Evolutionary conservation across 2,329 filamentous ascomycete genomes (phyloP).

Genomic region (Neonectria coccinea): DNA sequence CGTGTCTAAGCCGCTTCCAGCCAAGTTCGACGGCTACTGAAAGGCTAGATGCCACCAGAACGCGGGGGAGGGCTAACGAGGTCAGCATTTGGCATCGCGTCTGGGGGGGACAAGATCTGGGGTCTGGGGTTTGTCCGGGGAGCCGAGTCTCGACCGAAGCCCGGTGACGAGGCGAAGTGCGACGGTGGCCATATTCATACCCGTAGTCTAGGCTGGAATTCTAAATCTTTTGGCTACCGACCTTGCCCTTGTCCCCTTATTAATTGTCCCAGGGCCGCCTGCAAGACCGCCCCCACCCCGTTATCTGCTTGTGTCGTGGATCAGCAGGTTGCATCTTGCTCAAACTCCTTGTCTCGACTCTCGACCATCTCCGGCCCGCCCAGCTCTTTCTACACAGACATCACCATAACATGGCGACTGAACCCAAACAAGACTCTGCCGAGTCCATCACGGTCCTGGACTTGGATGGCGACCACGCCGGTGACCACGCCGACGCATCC

Average conservation of each 20-base stretch:
- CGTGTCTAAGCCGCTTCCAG: background rate
- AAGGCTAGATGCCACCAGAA: background rate
- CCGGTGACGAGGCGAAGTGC: background rate
- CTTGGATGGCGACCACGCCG: background rate
- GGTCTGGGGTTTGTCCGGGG: background rate
- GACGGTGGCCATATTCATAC: background rate
- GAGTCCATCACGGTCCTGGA: background rate
- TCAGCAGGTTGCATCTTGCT: background rate
- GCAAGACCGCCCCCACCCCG: background rate
- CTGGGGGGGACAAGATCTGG: constrained; percentile 3
- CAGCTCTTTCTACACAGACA: background rate
- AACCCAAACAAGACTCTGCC: background rate
- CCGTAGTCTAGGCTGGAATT: background rate
- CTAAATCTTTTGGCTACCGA: background rate
- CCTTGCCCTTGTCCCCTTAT: no score
- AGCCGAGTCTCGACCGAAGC: background rate
- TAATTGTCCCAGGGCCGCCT: background rate
- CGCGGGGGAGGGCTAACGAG: background rate
- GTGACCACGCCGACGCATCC: background rate
- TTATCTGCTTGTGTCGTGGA: background rate
- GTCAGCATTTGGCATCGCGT: background rate
- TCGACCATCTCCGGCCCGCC: no score
- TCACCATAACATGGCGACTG: background rate
- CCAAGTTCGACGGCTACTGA: background rate
- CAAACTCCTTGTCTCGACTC: no score